Evolutionary conservation across 768 basidiomycete genomes (phyloP).

Genomic region (Ephemerocybe angulata): DNA sequence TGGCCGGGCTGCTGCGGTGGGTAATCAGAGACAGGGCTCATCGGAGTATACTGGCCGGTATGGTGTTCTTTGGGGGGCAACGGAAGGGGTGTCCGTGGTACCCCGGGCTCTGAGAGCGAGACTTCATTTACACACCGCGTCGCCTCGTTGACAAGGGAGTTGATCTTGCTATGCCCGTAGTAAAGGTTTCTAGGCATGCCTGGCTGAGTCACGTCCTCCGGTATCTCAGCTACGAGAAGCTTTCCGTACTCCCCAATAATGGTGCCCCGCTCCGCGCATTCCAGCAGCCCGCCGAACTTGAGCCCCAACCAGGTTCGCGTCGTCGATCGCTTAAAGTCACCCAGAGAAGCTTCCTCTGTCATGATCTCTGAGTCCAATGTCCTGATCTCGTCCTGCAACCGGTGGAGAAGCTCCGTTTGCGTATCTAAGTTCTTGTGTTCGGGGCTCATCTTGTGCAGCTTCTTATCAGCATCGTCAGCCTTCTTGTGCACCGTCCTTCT

Average conservation of each 20-base stretch:
- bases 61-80: constrained; percentile 2
- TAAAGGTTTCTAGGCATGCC: constrained; percentile 76
- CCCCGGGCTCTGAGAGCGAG: constrained; percentile 38
- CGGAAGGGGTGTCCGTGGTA: constrained; percentile 2
- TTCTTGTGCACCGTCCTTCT: constrained; percentile 62
- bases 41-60: not conserved
- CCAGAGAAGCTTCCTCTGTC: constrained; percentile 72
- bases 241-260: constrained; percentile 56
- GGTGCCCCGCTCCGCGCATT: constrained; percentile 81
- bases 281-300: constrained; percentile 85
- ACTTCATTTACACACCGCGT: constrained; percentile 53
- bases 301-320: constrained; percentile 70
- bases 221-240: constrained; percentile 60
- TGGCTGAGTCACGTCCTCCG: constrained; percentile 75
- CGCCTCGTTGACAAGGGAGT: constrained; percentile 61
- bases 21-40: not conserved
- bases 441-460: constrained; percentile 83
- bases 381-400: constrained; percentile 72
- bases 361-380: constrained; percentile 79
- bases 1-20: constrained; percentile 2
- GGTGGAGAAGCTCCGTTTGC: constrained; percentile 72
- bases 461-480: constrained; percentile 83
- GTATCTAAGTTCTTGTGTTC: constrained; percentile 78
- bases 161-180: constrained; percentile 59
- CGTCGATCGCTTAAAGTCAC: constrained; percentile 77